Percentiles rank a stretch among this genome's conserved stretches.
These are phyloP conservation scores for Trypanosomatidae sp. DNA, from an alignment of 208 protist genomes.

Conservation along the genomic window DNA sequence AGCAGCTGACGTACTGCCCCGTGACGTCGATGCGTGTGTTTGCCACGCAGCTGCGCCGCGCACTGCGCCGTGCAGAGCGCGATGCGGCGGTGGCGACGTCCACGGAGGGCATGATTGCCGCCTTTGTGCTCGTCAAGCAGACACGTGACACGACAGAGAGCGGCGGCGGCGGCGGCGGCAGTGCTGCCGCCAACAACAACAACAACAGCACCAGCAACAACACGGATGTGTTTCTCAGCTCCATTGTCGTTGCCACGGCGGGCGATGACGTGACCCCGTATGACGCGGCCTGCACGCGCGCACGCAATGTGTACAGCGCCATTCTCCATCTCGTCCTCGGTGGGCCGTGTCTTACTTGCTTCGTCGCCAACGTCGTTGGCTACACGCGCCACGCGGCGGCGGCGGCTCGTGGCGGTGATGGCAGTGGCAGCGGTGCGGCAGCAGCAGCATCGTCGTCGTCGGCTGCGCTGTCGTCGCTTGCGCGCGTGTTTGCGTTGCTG, in stretches of 20 bases:
- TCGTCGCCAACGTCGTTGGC: constrained; percentile 40
- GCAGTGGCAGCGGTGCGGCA: background rate
- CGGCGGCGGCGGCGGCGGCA: no score
- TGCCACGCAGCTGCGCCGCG: constrained; percentile 33
- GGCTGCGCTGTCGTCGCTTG: no score
- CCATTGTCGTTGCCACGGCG: constrained; percentile 34
- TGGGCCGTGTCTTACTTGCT: constrained; percentile 51
- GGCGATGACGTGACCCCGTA: constrained; percentile 41
- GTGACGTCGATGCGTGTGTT: constrained; percentile 24
- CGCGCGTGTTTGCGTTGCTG: constrained; percentile 23
- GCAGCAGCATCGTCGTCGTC: no score
- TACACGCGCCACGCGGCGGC: background rate
- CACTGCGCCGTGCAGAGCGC: constrained; percentile 15
- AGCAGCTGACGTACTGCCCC: constrained; percentile 31
- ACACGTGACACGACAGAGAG: constrained; percentile 19
- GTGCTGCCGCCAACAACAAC: no score
- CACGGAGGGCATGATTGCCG: constrained; percentile 28
- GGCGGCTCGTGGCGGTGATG: background rate
- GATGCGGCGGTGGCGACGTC: constrained; percentile 27
- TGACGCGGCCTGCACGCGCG: constrained; percentile 19
- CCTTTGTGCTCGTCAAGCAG: constrained; percentile 44
- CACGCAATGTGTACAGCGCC: constrained; percentile 30
- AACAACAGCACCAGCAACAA: constrained; percentile 11
- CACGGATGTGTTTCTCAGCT: constrained; percentile 60
- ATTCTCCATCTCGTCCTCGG: constrained; percentile 61